These are phyloP conservation scores for Cucumis melo DNA, from an alignment of 306 rosid genomes.

Conservation along the genomic window DNA sequence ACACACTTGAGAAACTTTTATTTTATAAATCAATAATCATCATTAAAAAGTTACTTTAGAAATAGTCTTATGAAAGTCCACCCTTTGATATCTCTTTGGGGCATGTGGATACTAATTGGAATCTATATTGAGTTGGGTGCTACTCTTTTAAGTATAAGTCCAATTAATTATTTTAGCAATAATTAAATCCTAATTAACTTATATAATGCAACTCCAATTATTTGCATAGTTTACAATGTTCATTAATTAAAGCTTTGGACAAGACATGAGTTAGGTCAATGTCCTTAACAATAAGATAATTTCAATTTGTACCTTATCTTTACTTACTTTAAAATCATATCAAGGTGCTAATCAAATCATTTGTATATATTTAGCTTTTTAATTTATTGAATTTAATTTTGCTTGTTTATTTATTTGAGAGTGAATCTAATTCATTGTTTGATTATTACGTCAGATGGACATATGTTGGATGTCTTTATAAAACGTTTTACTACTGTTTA, in stretches of 20 bases:
- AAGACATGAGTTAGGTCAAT: not conserved
- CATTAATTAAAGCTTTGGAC: not conserved
- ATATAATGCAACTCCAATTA: conserved; percentile 2
- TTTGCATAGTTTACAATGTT: not conserved
- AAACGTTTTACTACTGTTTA: no score
- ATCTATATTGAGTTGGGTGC: not conserved
- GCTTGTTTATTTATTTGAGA: no score
- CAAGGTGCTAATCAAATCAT: not conserved
- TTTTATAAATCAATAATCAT: not conserved
- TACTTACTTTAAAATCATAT: not conserved
- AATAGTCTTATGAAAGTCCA: not conserved
- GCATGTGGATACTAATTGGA: not conserved
- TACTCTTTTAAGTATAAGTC: not conserved
- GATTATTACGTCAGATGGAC: no score
- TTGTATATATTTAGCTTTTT: not conserved
- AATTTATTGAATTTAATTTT: not conserved
- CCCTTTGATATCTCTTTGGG: not conserved
- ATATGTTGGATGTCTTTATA: no score
- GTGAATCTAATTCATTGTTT: no score
- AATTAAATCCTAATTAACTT: not conserved
- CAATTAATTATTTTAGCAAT: not conserved
- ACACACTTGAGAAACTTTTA: not conserved
- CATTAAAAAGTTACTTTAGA: not conserved
- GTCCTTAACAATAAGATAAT: not conserved
- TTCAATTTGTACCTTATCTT: not conserved